Base-by-base conservation (phyloP, 2,329 filamentous ascomycete genomes). In the Fusarium buxicola region DNA sequence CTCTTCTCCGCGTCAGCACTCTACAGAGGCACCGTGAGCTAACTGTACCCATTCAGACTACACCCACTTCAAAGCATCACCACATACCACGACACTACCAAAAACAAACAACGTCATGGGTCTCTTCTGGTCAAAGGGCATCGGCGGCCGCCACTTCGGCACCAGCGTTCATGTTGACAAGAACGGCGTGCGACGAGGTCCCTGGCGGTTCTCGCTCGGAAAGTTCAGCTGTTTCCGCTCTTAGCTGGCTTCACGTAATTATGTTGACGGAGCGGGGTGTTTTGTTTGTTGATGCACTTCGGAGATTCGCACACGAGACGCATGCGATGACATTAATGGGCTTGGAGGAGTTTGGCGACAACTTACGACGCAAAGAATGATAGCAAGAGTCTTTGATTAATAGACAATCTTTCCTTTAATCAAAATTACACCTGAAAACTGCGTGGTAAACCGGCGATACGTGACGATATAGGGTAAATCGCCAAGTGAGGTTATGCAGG, bases 161-260 rank as follows among this genome's bases (percentile, higher is more conserved):
- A 84, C 82, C 30, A 82, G 74, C 68, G 73, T 85, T 49, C 74
- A 76, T 30, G 80, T 78, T 16, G 76, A 80, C 69, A 76, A 75
- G 10, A 73, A 81, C 60, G 82, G 82, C 40, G 72, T 84, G 8
- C 80, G 76, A 45, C 78, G 80, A 10, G 82, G 82, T 3, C 81
- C 81, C 4, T 84, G 81, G 80, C 75, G 82, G 38, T 80, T 84
- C 69, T 80, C 78, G 45, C 73, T 83, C 36, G 80, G 81, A 58
- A 77, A 74, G 39, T 83, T 82, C 70, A 82, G 77, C 76, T 85
- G 82, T 74, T 85, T 85, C 77, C 80, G 75, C 53, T 65, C 59
- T 40, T 73, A 21, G 36, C 47, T 8, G 31, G 8, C 7, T 5
- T 27, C 8, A 15, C 28, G 15, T 13, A 34, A 16, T 15, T 34